Conservation (phyloP, 352 stramenopile genomes). For the Peronospora belbahrii region DNA sequence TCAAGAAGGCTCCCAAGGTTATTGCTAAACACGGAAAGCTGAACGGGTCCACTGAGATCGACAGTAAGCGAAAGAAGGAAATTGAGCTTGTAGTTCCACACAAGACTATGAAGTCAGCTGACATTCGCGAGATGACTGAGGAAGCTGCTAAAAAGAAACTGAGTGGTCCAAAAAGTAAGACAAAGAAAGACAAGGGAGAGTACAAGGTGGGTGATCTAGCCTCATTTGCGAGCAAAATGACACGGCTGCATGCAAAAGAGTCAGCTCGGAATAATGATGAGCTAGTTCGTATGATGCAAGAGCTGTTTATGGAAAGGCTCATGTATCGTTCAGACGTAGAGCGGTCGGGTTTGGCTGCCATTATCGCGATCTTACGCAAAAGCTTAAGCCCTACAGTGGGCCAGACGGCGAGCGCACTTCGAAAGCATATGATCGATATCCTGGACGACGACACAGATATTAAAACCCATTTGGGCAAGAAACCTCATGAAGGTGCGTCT, state of each 20-base stretch:
- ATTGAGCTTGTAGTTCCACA: constrained; percentile 71
- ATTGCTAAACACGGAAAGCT: constrained; percentile 29
- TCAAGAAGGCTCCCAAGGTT: constrained; percentile 35
- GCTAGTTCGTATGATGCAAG: constrained; percentile 59
- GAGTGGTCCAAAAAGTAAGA: constrained; percentile 27
- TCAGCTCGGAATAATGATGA: constrained; percentile 73
- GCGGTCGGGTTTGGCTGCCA: constrained; percentile 52
- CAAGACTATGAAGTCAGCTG: constrained; percentile 67
- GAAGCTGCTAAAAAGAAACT: constrained; percentile 57
- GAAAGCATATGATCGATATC: constrained; percentile 72
- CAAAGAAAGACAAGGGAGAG: constrained; percentile 51
- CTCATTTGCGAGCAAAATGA: constrained; percentile 54
- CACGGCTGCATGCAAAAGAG: constrained; percentile 49
- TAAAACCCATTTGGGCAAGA: constrained; percentile 27
- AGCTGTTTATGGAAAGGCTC: constrained; percentile 62
- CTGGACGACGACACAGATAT: constrained; percentile 41
- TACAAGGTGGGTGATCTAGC: constrained; percentile 61
- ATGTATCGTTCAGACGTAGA: constrained; percentile 69
- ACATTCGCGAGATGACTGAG: constrained; percentile 69
- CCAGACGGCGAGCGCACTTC: constrained; percentile 60
- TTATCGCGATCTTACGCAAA: constrained; percentile 63
- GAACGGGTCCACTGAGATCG: constrained; percentile 32
- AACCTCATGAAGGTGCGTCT: constrained; percentile 10
- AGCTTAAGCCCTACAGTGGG: constrained; percentile 59
- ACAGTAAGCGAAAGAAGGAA: constrained; percentile 74